A percentile compares a stretch with the other conserved stretches of the same genome.
phyloP scores from a whole-genome alignment of 164 flowering plant species.

The Platanus orientalis region DNA sequence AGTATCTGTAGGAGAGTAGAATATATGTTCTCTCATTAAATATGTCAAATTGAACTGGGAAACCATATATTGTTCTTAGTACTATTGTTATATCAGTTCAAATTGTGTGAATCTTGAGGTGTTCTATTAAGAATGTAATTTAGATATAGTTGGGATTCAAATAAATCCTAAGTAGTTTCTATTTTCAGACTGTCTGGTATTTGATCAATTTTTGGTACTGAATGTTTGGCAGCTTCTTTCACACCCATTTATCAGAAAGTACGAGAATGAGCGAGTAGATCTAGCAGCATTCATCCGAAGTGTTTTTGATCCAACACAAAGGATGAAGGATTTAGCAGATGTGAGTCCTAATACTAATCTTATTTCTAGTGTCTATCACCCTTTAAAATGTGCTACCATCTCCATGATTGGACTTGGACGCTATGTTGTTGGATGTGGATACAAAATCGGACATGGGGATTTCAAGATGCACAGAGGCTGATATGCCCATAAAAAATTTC shows the following conservation, averaged over 20 bases:
- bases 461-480: too few relatives aligned
- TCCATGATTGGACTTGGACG: neutral
- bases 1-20: neutral
- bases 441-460: too few relatives aligned
- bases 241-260: conserved; percentile 86
- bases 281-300: conserved; percentile 72
- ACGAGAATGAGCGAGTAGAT: conserved; percentile 57
- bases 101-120: neutral
- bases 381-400: neutral
- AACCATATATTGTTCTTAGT: neutral
- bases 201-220: neutral
- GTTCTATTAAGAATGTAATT: neutral
- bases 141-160: neutral
- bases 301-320: conserved; percentile 86
- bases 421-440: neutral
- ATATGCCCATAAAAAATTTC: too few relatives aligned
- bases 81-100: neutral
- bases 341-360: conserved; percentile 41
- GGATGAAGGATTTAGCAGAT: conserved; percentile 94
- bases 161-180: neutral
- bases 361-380: neutral
- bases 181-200: neutral
- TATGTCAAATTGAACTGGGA: neutral
- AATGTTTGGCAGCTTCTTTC: conserved; percentile 68
- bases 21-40: neutral